Evolutionary conservation across 306 rosid genomes (phyloP), one percentile per base, ranked within the genome.

Genomic region (Sindora glabra): DNA sequence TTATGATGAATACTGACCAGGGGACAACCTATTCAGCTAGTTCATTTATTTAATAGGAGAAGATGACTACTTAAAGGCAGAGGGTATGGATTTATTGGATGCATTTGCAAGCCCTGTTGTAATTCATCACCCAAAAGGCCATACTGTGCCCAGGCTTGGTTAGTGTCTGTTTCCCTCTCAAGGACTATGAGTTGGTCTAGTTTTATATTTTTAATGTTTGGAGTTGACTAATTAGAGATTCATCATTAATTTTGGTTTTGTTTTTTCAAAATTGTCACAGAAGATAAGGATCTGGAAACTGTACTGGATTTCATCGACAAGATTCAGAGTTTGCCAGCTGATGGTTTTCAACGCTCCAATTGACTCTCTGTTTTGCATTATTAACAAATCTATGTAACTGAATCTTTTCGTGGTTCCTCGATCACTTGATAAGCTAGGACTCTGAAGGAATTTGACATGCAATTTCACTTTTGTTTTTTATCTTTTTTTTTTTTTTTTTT

Each of bases 61-160:
- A 23, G 57, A 2, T 2, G 87, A 81, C 66, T 68, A 55, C 76
- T 0, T 64, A 69, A 78, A 68, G 64, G 37, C 42, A 56, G 87
- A 75, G 41, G 78, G 79, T 60, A 65, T 29, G 55, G 63, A 49
- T 36, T 61, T 81, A 18, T 25, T 68, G 53, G 74, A 71, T 23
- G 66, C 69, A 25, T 81, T 81, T 33, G 47, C 40, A 53, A 53
- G 77, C 9, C 87, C 87, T 45, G 51, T 38, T 64, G 83, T 77
- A 13, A 71, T 81, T 65, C 67, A 72, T 48, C 87, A 81, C 25
- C 76, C 87, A 5, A 45, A 33, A 44, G 83, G 87, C 5, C 87
- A 81, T 30, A 64, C 74, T 18, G 38, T 77, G 14, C 81, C 83
- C 30, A 60, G 27, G 56, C 79, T 77, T 64, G 87, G 81, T 81